Percentiles rank a stretch among this genome's conserved stretches.
Conservation (phyloP, 495 filamentous ascomycete genomes). For the Xeromyces bisporus region DNA sequence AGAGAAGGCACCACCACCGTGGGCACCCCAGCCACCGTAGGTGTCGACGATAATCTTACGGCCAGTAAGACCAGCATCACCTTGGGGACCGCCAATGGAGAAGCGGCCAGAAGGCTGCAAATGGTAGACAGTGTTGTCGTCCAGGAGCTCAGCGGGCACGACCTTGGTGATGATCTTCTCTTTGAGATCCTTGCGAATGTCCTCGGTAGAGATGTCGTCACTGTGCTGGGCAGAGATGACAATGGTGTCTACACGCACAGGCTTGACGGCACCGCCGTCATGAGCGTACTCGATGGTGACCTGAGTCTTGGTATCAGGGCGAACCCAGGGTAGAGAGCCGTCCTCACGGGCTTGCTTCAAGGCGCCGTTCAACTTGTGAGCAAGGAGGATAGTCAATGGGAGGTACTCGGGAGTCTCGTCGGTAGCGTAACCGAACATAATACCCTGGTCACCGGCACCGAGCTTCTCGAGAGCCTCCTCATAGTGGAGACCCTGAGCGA, state of each 20-base stretch:
- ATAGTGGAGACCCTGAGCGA: conserved; percentile 94
- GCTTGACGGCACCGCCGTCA: conserved; percentile 85
- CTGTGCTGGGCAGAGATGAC: conserved; percentile 93
- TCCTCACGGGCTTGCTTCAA: conserved; percentile 79
- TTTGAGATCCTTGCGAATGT: conserved; percentile 84
- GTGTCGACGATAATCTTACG: conserved; percentile 99
- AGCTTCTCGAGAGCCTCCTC: conserved; percentile 94
- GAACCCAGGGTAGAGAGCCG: conserved; percentile 80
- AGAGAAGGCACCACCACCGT: conserved; percentile 99
- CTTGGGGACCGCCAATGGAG: conserved; percentile 97
- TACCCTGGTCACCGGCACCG: conserved; percentile 98
- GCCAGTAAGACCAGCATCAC: conserved; percentile 95
- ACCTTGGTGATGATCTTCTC: conserved; percentile 93
- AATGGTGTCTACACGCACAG: conserved; percentile 84
- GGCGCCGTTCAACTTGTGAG: conserved; percentile 88
- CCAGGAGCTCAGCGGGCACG: conserved; percentile 82
- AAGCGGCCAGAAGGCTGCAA: conserved; percentile 97
- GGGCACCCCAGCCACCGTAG: conserved; percentile 98
- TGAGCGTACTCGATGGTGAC: conserved; percentile 98
- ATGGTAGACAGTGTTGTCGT: conserved; percentile 87
- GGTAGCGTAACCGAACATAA: conserved; percentile 99
- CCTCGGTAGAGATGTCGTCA: conserved; percentile 75
- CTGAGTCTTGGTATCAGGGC: conserved; percentile 98
- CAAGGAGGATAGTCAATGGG: conserved; percentile 78
- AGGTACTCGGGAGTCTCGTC: conserved; percentile 97